Evolutionary conservation across 768 basidiomycete species (phyloP).

Genomic region (Mrakia frigida): DNA sequence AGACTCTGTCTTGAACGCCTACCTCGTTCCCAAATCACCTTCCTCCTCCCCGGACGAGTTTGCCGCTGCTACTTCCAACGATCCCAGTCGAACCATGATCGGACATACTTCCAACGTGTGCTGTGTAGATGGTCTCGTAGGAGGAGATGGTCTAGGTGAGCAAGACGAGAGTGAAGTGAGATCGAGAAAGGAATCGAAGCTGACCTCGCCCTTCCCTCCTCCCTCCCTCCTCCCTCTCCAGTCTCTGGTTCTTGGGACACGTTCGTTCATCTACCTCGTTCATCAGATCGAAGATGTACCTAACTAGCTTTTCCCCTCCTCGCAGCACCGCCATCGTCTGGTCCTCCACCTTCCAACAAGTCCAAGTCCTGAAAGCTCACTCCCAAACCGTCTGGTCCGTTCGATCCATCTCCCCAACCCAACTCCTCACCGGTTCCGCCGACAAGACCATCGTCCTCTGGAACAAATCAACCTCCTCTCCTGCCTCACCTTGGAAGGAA

Average conservation of each 20-base stretch:
- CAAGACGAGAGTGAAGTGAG: not conserved
- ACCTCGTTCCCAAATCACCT: constrained; percentile 38
- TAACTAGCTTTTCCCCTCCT: not conserved
- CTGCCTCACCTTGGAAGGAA: not conserved
- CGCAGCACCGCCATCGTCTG: constrained; percentile 79
- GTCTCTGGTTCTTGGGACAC: constrained; percentile 96
- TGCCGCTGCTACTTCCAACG: constrained; percentile 56
- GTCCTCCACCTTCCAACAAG: constrained; percentile 52
- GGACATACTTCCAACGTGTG: constrained; percentile 92
- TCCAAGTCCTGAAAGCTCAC: constrained; percentile 74
- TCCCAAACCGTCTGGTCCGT: constrained; percentile 93
- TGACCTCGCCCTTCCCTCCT: not conserved
- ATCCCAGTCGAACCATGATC: constrained; percentile 74
- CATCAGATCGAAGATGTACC: not conserved
- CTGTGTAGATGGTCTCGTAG: constrained; percentile 63
- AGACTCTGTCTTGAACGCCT: constrained; percentile 81
- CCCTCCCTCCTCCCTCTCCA: constrained; percentile 1
- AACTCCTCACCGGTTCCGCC: constrained; percentile 63
- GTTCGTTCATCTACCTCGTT: constrained; percentile 47
- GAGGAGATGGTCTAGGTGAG: constrained; percentile 57
- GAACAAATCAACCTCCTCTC: constrained; percentile 54
- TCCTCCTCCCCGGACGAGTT: constrained; percentile 46
- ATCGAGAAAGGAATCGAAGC: not conserved
- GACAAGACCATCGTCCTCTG: constrained; percentile 91
- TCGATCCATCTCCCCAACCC: constrained; percentile 52